Evolutionary conservation across 1,139 yeast genomes (phyloP).

Genomic region (Blastobotrys buckinghamii): DNA sequence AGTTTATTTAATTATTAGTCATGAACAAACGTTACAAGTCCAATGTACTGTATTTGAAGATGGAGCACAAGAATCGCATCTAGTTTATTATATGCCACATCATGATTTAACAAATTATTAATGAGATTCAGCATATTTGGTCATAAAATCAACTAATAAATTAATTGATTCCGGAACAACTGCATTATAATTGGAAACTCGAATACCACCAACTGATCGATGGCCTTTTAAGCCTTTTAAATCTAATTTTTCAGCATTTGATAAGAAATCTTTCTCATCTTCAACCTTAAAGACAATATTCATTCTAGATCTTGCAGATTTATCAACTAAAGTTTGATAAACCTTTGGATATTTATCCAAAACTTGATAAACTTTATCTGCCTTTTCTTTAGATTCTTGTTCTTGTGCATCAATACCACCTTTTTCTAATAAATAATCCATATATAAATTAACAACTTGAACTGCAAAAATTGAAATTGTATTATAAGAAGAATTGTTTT

Average conservation of each 20-base stretch:
- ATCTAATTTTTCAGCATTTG: constrained; percentile 50
- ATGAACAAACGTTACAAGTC: constrained; percentile 29
- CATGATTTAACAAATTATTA: background rate
- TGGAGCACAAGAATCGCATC: too few species aligned
- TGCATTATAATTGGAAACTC: constrained; percentile 88
- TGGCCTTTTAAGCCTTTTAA: constrained; percentile 89
- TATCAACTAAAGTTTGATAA: constrained; percentile 61
- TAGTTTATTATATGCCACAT: constrained; percentile 7
- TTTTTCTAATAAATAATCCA: constrained; percentile 50
- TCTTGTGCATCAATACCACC: constrained; percentile 62
- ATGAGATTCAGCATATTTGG: constrained; percentile 50
- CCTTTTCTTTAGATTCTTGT: constrained; percentile 53
- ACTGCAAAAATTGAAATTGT: constrained; percentile 92
- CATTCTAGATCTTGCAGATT: constrained; percentile 72
- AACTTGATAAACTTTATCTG: constrained; percentile 53
- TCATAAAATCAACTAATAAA: constrained; percentile 51
- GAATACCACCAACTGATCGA: constrained; percentile 94
- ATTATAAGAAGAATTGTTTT: constrained; percentile 88
- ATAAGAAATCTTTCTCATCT: constrained; percentile 63
- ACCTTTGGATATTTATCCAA: constrained; percentile 61
- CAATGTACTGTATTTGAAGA: constrained; percentile 25
- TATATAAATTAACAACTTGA: constrained; percentile 75
- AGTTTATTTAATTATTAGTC: constrained; percentile 32
- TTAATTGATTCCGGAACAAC: constrained; percentile 61
- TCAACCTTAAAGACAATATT: constrained; percentile 81